Base-by-base conservation (phyloP, 2,329 filamentous ascomycete genomes). In the Claviceps capensis region DNA sequence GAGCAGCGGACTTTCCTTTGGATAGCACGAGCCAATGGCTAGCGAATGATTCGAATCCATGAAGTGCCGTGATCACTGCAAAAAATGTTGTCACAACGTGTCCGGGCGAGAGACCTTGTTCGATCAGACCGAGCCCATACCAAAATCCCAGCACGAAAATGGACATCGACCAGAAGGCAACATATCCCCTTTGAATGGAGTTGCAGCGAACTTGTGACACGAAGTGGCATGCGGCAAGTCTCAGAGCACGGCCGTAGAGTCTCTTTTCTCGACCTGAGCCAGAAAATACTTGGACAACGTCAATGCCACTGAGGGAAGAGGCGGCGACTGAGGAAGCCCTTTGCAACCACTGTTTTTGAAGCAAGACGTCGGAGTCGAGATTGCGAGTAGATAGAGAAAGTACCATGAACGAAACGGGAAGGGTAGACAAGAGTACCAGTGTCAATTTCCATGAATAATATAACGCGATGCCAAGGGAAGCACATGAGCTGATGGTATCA, bases 121-220 rank as follows among this genome's bases (percentile, higher is more conserved):
- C 71, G 9, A 93, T 81, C 1, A 95, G 74, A 1, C 78, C 71
- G 30, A 84, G 78, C 0, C 89, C 90, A 59, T 90, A 95, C 80
- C 87, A 95, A 61, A 97, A 96, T 0, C 89, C 90, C 53, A 89
- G 78, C 0, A 94, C 83, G 58, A 97, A 96, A 63, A 96, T 82
- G 1, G 74, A 75, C 3, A 88, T 77, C 34, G 85, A 82, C 70
- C 89, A 82, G 58, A 94, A 79, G 47, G 84, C 82, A 49, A 87
- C 75, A 47, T 85, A 78, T 0, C 82, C 83, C 61, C 86, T 81
- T 61, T 95, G 89, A 3, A 82, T 63, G 0, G 86, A 81, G 57
- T 82, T 86, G 16, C 80, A 75, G 46, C 78, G 74, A 0, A 85
- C 85, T 62, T 91, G 86, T 16, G 77, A 69, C 11, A 81, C 68